phyloP scores from a whole-genome alignment of 2,329 filamentous ascomycete genomes.

The Pseudonectria foliicola region DNA sequence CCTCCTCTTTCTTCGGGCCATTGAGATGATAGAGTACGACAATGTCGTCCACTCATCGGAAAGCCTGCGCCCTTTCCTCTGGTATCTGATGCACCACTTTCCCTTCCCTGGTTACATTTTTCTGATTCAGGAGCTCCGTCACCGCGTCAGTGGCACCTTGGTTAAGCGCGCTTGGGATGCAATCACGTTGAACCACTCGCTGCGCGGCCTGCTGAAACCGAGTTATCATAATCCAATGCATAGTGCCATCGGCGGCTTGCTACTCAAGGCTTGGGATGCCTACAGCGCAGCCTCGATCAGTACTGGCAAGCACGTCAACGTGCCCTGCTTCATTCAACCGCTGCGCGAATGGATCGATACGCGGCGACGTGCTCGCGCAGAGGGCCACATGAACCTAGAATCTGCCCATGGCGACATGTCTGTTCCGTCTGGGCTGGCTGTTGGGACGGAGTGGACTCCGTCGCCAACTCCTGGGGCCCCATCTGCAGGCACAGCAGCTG shows the following conservation, averaged over 20 bases:
- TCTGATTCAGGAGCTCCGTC: slow-evolving; percentile 47
- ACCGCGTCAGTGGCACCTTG: slow-evolving; percentile 44
- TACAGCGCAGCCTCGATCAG: slow-evolving; percentile 41
- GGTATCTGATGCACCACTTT: slow-evolving; percentile 54
- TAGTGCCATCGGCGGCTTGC: slow-evolving; percentile 47
- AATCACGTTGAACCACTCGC: slow-evolving; percentile 48
- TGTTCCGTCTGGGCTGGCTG: slow-evolving; percentile 15
- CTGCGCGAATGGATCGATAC: slow-evolving; percentile 39
- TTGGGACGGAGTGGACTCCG: slow-evolving; percentile 22
- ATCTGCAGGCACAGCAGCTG: slow-evolving; percentile 7
- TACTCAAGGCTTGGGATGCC: slow-evolving; percentile 58
- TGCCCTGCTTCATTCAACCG: slow-evolving; percentile 40
- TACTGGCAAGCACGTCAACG: slow-evolving; percentile 34
- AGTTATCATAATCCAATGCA: slow-evolving; percentile 50
- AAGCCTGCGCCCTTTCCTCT: slow-evolving; percentile 44
- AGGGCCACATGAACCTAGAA: slow-evolving; percentile 20
- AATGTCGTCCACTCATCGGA: slow-evolving; percentile 47
- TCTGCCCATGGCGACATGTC: slow-evolving; percentile 17
- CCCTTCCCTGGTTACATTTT: slow-evolving; percentile 57
- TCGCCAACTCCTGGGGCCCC: slow-evolving; percentile 24
- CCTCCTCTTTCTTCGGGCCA: slow-evolving; percentile 45
- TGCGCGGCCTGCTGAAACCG: slow-evolving; percentile 38
- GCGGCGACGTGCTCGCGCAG: slow-evolving; percentile 22
- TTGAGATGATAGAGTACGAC: slow-evolving; percentile 53
- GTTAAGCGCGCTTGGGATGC: slow-evolving; percentile 53